Evolutionary conservation across 2,329 filamentous ascomycete species (phyloP).

Genomic region (Colletotrichum euphorbiae): DNA sequence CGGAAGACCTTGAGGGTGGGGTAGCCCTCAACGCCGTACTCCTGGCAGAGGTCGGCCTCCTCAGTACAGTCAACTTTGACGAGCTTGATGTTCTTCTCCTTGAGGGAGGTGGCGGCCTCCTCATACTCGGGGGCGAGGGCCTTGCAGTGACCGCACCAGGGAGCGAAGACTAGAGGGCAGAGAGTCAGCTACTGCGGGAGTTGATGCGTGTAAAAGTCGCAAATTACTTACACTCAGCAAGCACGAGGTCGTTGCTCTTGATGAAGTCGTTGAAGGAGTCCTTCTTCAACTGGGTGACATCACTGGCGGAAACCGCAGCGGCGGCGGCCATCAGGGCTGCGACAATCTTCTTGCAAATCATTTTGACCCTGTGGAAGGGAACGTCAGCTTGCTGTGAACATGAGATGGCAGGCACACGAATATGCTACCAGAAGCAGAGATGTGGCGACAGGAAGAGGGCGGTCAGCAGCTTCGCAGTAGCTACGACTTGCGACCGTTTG

Average conservation of each 20-base stretch:
- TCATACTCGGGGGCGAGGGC: slow-evolving; percentile 94
- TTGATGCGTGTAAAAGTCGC: slow-evolving; percentile 36
- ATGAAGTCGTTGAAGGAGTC: slow-evolving; percentile 91
- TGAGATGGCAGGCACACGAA: not conserved
- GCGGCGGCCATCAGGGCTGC: slow-evolving; percentile 66
- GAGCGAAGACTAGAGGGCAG: slow-evolving; percentile 79
- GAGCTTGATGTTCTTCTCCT: slow-evolving; percentile 88
- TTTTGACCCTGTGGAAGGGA: slow-evolving; percentile 47
- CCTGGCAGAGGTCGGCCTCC: slow-evolving; percentile 90
- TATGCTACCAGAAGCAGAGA: not conserved
- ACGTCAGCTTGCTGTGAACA: slow-evolving; percentile 9
- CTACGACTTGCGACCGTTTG: slow-evolving; percentile 24
- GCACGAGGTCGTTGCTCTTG: slow-evolving; percentile 85
- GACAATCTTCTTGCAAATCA: slow-evolving; percentile 64
- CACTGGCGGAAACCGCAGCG: slow-evolving; percentile 71
- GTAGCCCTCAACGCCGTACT: slow-evolving; percentile 94
- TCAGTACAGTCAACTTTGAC: slow-evolving; percentile 96
- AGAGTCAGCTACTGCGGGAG: slow-evolving; percentile 50
- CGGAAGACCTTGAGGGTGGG: slow-evolving; percentile 99
- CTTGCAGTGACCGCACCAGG: slow-evolving; percentile 99
- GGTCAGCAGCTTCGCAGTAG: slow-evolving; percentile 3
- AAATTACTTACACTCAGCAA: slow-evolving; percentile 84
- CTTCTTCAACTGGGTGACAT: slow-evolving; percentile 86
- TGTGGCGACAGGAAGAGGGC: not conserved
- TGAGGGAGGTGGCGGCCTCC: slow-evolving; percentile 83